Evolutionary conservation across 768 basidiomycete genomes (phyloP).

Genomic region (Kwoniella pini): DNA sequence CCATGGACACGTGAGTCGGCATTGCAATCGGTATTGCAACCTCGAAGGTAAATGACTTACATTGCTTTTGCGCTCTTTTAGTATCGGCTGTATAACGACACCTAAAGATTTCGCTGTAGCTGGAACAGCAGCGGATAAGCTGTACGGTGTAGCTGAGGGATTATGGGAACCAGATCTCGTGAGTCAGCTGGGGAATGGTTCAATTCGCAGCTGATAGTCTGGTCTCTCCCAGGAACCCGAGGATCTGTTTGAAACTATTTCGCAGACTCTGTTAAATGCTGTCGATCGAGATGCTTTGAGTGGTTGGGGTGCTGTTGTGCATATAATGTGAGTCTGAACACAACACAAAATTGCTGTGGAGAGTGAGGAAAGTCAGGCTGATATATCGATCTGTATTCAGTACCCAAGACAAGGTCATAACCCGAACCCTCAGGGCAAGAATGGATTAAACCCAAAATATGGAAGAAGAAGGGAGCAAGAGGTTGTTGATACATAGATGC

Average conservation of each 20-base stretch:
- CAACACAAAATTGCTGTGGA: too few species aligned
- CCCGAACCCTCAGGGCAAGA: conserved; percentile 81
- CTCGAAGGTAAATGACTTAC: too few species aligned
- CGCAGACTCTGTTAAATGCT: conserved; percentile 90
- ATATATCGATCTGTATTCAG: conserved; percentile 44
- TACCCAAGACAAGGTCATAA: conserved; percentile 65
- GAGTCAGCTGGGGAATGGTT: conserved; percentile 21
- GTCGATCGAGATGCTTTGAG: conserved; percentile 95
- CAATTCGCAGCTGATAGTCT: conserved; percentile 4
- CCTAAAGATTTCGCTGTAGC: conserved; percentile 86
- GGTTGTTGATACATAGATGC: background rate
- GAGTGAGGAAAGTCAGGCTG: too few species aligned
- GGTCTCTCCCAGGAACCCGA: conserved; percentile 67
- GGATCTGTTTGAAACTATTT: conserved; percentile 97
- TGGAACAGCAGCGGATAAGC: conserved; percentile 85
- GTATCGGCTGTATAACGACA: conserved; percentile 56
- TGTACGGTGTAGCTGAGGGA: conserved; percentile 96
- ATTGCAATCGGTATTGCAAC: too few species aligned
- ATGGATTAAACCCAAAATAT: conserved; percentile 67
- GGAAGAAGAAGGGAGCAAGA: background rate
- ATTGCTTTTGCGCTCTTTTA: too few species aligned
- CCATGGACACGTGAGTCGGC: conserved; percentile 66
- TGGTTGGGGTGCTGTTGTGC: conserved; percentile 94
- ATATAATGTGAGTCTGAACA: conserved; percentile 74
- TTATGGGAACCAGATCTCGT: conserved; percentile 95